phyloP scores from a whole-genome alignment of 352 stramenopile genomes.

The Achlya hypogyna region DNA sequence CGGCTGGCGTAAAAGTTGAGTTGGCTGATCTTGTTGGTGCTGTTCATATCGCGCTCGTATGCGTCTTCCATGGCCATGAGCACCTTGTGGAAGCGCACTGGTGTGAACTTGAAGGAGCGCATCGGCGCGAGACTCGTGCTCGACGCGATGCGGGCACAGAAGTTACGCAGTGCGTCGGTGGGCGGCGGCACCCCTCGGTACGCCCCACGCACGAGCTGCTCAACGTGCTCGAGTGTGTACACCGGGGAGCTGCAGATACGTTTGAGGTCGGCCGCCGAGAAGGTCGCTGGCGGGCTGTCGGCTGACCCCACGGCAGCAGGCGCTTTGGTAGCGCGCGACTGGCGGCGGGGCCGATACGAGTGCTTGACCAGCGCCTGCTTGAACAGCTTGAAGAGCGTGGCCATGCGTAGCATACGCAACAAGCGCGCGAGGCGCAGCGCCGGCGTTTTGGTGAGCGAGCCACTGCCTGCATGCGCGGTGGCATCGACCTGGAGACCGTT shows the following conservation, averaged over 20 bases:
- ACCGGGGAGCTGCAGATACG: neutral
- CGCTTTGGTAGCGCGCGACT: neutral
- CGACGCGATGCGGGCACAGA: conserved; percentile 1
- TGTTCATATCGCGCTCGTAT: conserved; percentile 3
- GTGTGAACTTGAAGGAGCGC: neutral
- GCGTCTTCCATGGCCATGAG: neutral
- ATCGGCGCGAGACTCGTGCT: neutral
- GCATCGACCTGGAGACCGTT: neutral
- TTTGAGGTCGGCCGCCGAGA: neutral
- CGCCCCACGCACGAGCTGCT: neutral
- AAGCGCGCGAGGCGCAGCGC: neutral
- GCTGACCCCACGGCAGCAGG: neutral
- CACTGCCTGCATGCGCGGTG: neutral
- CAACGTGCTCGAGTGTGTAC: neutral
- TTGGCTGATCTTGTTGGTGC: conserved; percentile 12
- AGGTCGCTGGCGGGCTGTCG: neutral
- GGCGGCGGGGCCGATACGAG: neutral
- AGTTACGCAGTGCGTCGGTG: neutral
- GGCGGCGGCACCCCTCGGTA: conserved; percentile 10
- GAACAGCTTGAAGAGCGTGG: conserved; percentile 13
- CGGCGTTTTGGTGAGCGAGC: neutral
- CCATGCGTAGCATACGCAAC: neutral
- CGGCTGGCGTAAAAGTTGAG: conserved; percentile 15
- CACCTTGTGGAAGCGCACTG: neutral
- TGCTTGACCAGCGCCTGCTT: conserved; percentile 6